phyloP scores from a whole-genome alignment of 192 early-diverging fungal species.

The Thamnidium elegans region DNA sequence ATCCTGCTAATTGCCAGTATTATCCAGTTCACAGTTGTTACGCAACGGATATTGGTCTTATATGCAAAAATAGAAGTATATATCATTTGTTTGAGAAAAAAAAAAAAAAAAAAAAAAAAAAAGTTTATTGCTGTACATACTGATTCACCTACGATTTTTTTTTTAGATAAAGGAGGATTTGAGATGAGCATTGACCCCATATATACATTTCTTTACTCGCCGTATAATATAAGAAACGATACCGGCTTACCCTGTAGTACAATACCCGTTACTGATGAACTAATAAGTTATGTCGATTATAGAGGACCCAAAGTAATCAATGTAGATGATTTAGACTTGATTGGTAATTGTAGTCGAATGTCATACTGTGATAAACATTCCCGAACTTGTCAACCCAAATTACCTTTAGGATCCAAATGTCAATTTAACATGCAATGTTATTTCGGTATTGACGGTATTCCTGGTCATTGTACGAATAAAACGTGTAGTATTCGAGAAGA shows the following conservation, averaged over 20 bases:
- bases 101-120: background rate
- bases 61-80: conserved; percentile 28
- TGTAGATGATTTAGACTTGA: conserved; percentile 24
- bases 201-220: conserved; percentile 24
- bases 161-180: conserved; percentile 23
- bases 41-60: conserved; percentile 24
- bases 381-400: conserved; percentile 35
- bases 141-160: no score
- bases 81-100: no score
- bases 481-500: conserved; percentile 26
- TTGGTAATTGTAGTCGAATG: conserved; percentile 36
- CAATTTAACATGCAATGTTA: conserved; percentile 31
- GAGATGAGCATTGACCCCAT: conserved; percentile 23
- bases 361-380: conserved; percentile 32
- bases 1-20: conserved; percentile 30
- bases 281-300: conserved; percentile 28
- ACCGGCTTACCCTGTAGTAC: conserved; percentile 28
- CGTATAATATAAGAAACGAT: conserved; percentile 19
- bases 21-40: conserved; percentile 36
- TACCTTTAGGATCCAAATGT: conserved; percentile 22
- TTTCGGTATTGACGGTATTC: conserved; percentile 20
- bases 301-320: conserved; percentile 31
- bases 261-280: conserved; percentile 27
- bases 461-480: conserved; percentile 26
- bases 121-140: background rate